phyloP scores from a whole-genome alignment of 345 rosid species.

The Clarkia xantiana region DNA sequence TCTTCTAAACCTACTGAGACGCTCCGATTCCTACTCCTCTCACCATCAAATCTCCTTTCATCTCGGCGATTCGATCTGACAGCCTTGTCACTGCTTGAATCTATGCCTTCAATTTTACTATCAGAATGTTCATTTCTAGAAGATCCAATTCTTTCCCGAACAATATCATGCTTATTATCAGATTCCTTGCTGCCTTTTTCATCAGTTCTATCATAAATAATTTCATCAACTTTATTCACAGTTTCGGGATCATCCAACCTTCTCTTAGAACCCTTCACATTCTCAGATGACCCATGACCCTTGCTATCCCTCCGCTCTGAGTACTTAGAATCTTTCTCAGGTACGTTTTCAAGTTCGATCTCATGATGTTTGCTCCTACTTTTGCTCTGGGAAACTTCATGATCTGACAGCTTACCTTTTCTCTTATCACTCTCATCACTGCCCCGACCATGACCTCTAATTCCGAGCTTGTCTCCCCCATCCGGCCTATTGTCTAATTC shows the following conservation, averaged over 20 bases:
- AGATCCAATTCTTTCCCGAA: conserved; percentile 32
- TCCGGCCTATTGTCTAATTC: conserved; percentile 49
- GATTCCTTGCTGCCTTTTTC: conserved; percentile 42
- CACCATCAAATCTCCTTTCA: conserved; percentile 42
- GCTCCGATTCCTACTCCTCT: conserved; percentile 39
- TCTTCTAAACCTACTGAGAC: conserved; percentile 44
- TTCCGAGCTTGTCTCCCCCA: conserved; percentile 46
- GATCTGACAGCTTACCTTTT: conserved; percentile 37
- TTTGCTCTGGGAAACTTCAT: conserved; percentile 35
- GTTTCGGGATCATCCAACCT: conserved; percentile 73
- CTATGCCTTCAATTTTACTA: conserved; percentile 32
- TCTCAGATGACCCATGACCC: conserved; percentile 54
- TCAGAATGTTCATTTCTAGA: conserved; percentile 44
- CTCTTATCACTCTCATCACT: conserved; percentile 45
- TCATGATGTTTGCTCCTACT: conserved; percentile 53
- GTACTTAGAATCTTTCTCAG: conserved; percentile 47
- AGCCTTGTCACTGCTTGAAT: conserved; percentile 41
- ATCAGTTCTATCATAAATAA: conserved; percentile 33
- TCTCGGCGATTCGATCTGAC: conserved; percentile 46
- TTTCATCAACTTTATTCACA: conserved; percentile 40
- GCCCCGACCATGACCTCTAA: conserved; percentile 27
- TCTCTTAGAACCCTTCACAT: conserved; percentile 52
- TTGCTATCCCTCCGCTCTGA: conserved; percentile 62
- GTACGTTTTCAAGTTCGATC: conserved; percentile 31
- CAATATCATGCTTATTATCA: conserved; percentile 43